Percentiles rank a stretch among this genome's conserved stretches.
Evolutionary conservation across 352 stramenopile genomes (phyloP).

Genomic region (Blastocystis sp.): DNA sequence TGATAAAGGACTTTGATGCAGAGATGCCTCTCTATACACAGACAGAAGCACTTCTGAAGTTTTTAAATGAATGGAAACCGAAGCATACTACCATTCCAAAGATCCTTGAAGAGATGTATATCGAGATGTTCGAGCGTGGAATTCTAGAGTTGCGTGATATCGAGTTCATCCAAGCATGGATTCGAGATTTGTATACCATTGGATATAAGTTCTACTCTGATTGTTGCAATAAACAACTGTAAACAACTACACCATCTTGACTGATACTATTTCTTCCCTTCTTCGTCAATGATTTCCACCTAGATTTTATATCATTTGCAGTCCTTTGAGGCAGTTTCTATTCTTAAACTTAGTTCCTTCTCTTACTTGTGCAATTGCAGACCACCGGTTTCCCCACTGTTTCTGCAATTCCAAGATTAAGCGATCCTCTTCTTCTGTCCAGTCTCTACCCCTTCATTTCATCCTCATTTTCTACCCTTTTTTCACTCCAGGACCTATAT

Average conservation of each 20-base stretch:
- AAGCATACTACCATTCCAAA: neutral
- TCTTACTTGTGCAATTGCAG: constrained; percentile 75
- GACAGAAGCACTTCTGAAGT: constrained; percentile 34
- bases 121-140: constrained; percentile 50
- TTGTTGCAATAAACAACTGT: constrained; percentile 1
- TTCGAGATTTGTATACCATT: neutral
- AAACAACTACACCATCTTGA: neutral
- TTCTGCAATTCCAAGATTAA: constrained; percentile 78
- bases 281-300: neutral
- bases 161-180: constrained; percentile 34
- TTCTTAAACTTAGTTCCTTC: neutral
- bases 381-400: constrained; percentile 81
- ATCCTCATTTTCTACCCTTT: neutral
- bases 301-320: constrained; percentile 5
- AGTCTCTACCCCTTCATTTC: constrained; percentile 73
- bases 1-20: constrained; percentile 59
- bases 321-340: neutral
- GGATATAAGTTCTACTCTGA: neutral
- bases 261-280: neutral
- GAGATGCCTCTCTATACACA: constrained; percentile 58
- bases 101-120: constrained; percentile 55
- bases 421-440: constrained; percentile 79
- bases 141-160: constrained; percentile 47
- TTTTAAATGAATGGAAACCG: constrained; percentile 27
- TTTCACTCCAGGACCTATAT: constrained; percentile 74